phyloP scores from a whole-genome alignment of 2,329 filamentous ascomycete genomes.

The Pseudogymnoascus sp. region DNA sequence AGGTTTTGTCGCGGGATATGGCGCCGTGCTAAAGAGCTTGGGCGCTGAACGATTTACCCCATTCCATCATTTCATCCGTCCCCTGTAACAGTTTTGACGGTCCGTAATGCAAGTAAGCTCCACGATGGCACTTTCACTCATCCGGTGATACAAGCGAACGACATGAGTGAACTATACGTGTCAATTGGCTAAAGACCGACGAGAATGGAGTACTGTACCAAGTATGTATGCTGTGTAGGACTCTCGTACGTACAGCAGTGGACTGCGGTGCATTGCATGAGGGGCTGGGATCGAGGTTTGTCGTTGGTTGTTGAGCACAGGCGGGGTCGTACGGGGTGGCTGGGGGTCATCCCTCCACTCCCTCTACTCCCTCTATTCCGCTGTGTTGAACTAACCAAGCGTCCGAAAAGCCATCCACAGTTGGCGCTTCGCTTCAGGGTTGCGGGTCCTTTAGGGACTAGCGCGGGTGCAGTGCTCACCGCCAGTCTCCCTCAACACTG shows the following conservation, averaged over 20 bases:
- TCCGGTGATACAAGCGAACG: conserved; percentile 2
- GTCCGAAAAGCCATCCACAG: neutral
- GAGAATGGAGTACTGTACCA: neutral
- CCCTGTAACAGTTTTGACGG: neutral
- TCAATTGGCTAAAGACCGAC: neutral
- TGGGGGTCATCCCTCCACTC: conserved; percentile 1
- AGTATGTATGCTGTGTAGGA: neutral
- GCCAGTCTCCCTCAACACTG: conserved; percentile 8
- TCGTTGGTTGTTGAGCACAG: neutral
- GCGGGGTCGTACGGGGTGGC: conserved; percentile 6
- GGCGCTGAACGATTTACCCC: conserved; percentile 1
- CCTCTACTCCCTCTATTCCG: neutral
- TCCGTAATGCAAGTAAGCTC: conserved; percentile 5
- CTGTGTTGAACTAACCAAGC: neutral
- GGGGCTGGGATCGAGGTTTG: conserved; percentile 1
- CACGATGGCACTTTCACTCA: conserved; percentile 3
- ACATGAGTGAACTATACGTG: neutral
- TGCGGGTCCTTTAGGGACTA: neutral
- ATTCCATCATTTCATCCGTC: conserved; percentile 5
- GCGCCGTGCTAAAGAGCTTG: conserved; percentile 1
- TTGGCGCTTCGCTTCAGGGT: conserved; percentile 6
- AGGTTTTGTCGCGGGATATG: neutral
- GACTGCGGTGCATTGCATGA: neutral
- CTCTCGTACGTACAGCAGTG: neutral
- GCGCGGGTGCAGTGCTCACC: conserved; percentile 6